Evolutionary conservation across 176 grass and related monocot species (phyloP).

Genomic region (Zoysia pacifica): DNA sequence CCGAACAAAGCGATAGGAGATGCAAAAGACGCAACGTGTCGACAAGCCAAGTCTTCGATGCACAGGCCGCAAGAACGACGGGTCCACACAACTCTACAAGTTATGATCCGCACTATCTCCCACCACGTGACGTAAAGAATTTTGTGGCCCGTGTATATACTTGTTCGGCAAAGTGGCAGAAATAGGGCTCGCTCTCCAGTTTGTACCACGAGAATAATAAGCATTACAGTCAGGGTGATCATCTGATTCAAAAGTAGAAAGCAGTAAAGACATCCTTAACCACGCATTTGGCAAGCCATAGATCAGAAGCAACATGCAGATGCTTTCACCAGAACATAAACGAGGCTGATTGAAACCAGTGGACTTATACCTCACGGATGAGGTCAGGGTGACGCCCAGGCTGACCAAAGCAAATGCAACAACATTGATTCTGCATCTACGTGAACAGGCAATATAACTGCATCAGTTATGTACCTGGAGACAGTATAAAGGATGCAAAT

Average conservation of each 20-base stretch:
- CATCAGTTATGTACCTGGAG: neutral
- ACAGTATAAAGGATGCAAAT: neutral
- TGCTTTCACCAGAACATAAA: neutral
- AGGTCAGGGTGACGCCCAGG: neutral
- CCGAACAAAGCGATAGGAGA: no score
- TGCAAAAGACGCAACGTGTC: neutral
- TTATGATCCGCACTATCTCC: neutral
- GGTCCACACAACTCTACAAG: neutral
- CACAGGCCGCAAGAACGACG: no score
- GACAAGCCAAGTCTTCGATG: neutral
- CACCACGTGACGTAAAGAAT: neutral
- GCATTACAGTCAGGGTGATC: neutral
- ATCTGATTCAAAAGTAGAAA: neutral
- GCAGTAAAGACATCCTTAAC: neutral
- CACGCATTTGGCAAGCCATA: neutral
- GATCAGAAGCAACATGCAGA: neutral
- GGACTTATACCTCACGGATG: neutral
- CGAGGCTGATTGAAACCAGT: neutral
- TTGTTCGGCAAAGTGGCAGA: neutral
- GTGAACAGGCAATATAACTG: neutral
- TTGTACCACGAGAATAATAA: conserved; percentile 12
- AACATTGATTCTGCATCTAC: neutral
- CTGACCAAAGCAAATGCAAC: neutral
- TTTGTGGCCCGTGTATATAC: neutral
- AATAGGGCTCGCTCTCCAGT: neutral